Evolutionary conservation across 257 asterid species (phyloP).

Genomic region (Knoxia roxburghii): DNA sequence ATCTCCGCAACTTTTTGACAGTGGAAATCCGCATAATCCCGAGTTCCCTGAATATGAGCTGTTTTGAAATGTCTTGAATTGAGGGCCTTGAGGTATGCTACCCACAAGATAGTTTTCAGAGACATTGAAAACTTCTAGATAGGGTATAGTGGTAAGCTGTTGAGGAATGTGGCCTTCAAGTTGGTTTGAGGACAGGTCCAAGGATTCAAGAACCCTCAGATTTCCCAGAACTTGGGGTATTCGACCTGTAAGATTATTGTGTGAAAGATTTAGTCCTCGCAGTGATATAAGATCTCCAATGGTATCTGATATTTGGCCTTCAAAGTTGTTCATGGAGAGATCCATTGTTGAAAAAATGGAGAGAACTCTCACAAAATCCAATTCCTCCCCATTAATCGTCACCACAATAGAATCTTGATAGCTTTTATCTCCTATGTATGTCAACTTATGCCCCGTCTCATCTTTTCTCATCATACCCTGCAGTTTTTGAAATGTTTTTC

Average conservation of each 20-base stretch:
- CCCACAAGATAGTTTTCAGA: constrained; percentile 9
- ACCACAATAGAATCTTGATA: background rate
- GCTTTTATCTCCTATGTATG: constrained; percentile 4
- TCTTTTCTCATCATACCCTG: constrained; percentile 17
- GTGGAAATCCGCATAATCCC: constrained; percentile 23
- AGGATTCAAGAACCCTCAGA: constrained; percentile 12
- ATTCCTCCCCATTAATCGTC: background rate
- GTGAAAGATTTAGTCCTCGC: constrained; percentile 19
- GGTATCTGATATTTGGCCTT: constrained; percentile 11
- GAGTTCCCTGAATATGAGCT: constrained; percentile 15
- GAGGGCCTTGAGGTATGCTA: constrained; percentile 5
- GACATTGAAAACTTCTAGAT: constrained; percentile 9
- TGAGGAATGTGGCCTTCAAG: constrained; percentile 13
- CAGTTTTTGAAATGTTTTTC: constrained; percentile 11
- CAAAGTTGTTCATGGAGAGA: constrained; percentile 18
- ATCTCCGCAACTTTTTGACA: constrained; percentile 16
- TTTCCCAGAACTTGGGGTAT: constrained; percentile 13
- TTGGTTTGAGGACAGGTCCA: constrained; percentile 20
- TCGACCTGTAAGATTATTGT: constrained; percentile 16
- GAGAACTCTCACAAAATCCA: background rate
- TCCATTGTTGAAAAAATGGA: background rate
- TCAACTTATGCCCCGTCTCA: background rate
- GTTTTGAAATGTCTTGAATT: constrained; percentile 16
- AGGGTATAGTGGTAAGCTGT: background rate
- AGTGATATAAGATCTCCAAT: constrained; percentile 18